Conservation (phyloP, 192 early-diverging fungal species). For the Podila horticola region DNA sequence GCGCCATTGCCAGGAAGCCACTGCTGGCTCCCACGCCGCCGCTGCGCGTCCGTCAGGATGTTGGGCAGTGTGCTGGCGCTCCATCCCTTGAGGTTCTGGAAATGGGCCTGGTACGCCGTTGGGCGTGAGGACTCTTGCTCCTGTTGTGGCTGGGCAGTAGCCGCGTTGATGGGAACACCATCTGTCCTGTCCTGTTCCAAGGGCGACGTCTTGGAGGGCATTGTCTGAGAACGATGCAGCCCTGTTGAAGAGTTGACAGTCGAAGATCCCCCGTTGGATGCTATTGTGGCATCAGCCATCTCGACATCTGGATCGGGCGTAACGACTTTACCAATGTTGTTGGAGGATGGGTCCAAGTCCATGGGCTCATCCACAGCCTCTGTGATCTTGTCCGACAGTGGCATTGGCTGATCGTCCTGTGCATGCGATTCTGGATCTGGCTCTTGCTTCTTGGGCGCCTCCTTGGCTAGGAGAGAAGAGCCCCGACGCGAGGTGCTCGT, state of each 20-base stretch:
- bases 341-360: neutral
- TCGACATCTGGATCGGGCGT: neutral
- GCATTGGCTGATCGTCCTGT: neutral
- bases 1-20: too few species aligned
- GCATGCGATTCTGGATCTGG: neutral
- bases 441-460: neutral
- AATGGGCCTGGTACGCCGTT: neutral
- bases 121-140: neutral
- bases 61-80: conserved; percentile 33
- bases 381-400: neutral
- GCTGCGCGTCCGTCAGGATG: conserved; percentile 39
- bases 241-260: neutral
- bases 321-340: neutral
- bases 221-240: neutral
- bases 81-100: conserved; percentile 18
- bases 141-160: neutral
- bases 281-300: neutral
- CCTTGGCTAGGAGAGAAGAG: too few species aligned
- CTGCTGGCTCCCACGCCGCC: conserved; percentile 35
- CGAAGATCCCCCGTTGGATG: neutral
- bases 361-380: neutral
- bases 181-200: neutral
- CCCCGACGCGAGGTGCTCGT: too few species aligned
- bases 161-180: neutral
- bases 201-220: neutral